Percentiles rank a stretch among this genome's conserved stretches.
Evolutionary conservation across 257 asterid species (phyloP).

Genomic region (Cynanchum wilfordii): DNA sequence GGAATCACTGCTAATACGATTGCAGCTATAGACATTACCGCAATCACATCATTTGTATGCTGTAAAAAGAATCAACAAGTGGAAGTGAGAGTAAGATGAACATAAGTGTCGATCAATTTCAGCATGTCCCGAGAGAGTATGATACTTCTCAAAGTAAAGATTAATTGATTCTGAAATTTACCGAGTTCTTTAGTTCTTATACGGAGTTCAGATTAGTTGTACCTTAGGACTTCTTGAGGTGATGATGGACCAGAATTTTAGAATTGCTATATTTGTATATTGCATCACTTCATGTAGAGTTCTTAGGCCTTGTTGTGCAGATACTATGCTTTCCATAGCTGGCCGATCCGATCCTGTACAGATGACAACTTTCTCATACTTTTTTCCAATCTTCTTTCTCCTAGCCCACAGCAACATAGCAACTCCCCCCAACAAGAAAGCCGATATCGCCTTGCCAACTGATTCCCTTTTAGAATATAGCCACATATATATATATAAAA

Average conservation of each 20-base stretch:
- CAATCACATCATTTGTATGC: constrained; percentile 72
- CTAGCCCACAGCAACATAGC: constrained; percentile 44
- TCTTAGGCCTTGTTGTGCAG: constrained; percentile 77
- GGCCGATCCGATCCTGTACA: constrained; percentile 50
- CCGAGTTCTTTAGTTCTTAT: too few relatives aligned
- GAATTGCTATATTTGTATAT: constrained; percentile 50
- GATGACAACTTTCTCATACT: constrained; percentile 47
- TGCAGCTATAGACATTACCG: constrained; percentile 29
- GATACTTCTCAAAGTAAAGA: neutral
- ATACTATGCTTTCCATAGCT: constrained; percentile 67
- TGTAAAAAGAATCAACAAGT: constrained; percentile 15
- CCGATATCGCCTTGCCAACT: constrained; percentile 61
- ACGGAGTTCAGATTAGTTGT: neutral
- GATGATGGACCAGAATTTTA: constrained; percentile 67
- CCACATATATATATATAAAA: neutral
- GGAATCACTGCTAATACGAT: constrained; percentile 49
- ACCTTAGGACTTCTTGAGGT: constrained; percentile 79
- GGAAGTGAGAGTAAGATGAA: neutral
- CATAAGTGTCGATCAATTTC: neutral
- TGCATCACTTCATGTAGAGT: constrained; percentile 54
- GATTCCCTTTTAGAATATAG: constrained; percentile 46
- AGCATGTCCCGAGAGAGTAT: neutral
- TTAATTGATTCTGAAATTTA: too few relatives aligned
- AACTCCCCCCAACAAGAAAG: constrained; percentile 42
- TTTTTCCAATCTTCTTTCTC: constrained; percentile 21